Evolutionary conservation across 257 asterid species (phyloP).

Genomic region (Salvia splendens): DNA sequence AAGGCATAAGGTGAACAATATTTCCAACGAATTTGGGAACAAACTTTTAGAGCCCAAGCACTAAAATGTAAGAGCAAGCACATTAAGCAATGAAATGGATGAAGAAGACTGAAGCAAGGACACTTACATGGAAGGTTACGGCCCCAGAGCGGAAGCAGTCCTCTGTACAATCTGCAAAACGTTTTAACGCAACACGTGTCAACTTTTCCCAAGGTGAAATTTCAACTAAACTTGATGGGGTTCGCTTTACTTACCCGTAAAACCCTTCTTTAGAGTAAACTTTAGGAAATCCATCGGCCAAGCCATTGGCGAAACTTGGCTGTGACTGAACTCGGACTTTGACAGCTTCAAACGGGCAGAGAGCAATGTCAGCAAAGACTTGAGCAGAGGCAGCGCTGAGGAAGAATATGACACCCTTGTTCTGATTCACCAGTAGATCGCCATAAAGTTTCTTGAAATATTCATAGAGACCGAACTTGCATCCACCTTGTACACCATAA

Average conservation of each 20-base stretch:
- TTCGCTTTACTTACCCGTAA: constrained; percentile 46
- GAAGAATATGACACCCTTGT: constrained; percentile 57
- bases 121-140: constrained; percentile 75
- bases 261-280: constrained; percentile 57
- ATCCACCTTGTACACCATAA: constrained; percentile 74
- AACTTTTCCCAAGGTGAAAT: constrained; percentile 21
- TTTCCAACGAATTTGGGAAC: constrained; percentile 11
- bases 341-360: constrained; percentile 80
- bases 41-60: neutral
- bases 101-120: constrained; percentile 25
- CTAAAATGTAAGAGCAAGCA: constrained; percentile 8
- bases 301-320: constrained; percentile 62
- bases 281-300: constrained; percentile 72
- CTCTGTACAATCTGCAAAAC: constrained; percentile 64
- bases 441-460: constrained; percentile 65
- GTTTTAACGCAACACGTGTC: constrained; percentile 18
- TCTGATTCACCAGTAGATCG: constrained; percentile 49
- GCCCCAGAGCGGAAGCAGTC: constrained; percentile 79
- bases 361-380: constrained; percentile 76
- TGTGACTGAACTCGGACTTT: constrained; percentile 68
- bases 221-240: neutral
- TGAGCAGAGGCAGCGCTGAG: constrained; percentile 81
- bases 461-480: constrained; percentile 69
- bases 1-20: constrained; percentile 1
- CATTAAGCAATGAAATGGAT: constrained; percentile 13